A percentile compares a stretch with the other conserved stretches of the same genome.
These are phyloP conservation scores for Sporothrix protearum DNA, from an alignment of 2,329 filamentous ascomycete species.

Conservation along the genomic window DNA sequence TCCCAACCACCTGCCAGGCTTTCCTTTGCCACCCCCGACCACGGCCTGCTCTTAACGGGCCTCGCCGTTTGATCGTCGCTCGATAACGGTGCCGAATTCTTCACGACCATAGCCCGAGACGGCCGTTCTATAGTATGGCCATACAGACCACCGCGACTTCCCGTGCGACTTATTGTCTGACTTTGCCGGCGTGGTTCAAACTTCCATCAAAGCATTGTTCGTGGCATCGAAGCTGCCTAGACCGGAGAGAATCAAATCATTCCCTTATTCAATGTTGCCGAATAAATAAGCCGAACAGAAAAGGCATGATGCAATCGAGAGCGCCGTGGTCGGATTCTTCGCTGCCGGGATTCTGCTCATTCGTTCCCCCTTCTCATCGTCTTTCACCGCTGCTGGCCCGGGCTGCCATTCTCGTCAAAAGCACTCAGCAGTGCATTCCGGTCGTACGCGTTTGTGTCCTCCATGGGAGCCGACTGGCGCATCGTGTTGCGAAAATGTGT, in stretches of 20 bases:
- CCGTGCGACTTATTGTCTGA: not conserved
- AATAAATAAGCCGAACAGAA: too few species aligned
- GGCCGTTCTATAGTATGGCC: not conserved
- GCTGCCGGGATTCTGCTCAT: too few species aligned
- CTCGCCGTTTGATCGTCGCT: not conserved
- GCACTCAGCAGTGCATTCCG: conserved; percentile 29
- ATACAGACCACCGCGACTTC: not conserved
- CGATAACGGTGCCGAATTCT: not conserved
- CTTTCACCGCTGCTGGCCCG: conserved; percentile 9
- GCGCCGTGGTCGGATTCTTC: not conserved
- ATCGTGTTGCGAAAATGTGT: conserved; percentile 30
- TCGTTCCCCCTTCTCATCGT: too few species aligned
- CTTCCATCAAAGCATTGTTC: not conserved
- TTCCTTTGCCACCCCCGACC: not conserved
- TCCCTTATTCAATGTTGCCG: not conserved
- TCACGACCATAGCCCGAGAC: not conserved
- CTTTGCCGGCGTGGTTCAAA: not conserved
- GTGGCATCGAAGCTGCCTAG: not conserved
- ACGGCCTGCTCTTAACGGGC: not conserved
- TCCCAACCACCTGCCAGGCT: not conserved
- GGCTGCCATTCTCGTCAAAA: conserved; percentile 19
- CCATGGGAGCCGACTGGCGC: conserved; percentile 27
- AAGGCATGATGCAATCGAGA: too few species aligned
- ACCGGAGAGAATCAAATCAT: not conserved
- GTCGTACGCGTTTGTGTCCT: conserved; percentile 30